Evolutionary conservation across 1,284 basidiomycete species (phyloP).

Genomic region (Vanrija sp.): DNA sequence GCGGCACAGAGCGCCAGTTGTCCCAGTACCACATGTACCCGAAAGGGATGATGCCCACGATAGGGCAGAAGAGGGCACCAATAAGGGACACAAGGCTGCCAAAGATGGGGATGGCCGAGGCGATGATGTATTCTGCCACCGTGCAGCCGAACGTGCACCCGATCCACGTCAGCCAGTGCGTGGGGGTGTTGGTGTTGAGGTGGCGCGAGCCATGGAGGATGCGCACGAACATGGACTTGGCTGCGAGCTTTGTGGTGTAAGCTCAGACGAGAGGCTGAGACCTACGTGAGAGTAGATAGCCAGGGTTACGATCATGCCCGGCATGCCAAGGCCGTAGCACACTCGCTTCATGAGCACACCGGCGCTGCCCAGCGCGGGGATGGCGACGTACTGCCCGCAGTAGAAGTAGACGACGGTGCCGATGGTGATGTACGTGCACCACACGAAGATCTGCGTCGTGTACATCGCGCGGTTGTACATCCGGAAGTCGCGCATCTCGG

Average conservation of each 20-base stretch:
- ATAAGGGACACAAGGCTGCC: constrained; percentile 30
- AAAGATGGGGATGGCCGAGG: constrained; percentile 18
- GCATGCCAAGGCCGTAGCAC: constrained; percentile 45
- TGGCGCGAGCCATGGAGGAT: constrained; percentile 32
- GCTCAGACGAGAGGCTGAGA: not conserved
- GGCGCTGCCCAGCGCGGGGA: constrained; percentile 33
- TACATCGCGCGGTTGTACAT: constrained; percentile 23
- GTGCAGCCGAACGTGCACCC: constrained; percentile 17
- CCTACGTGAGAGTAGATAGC: constrained; percentile 16
- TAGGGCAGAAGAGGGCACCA: constrained; percentile 27
- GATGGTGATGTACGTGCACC: constrained; percentile 22
- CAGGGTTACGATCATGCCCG: constrained; percentile 26
- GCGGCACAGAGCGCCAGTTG: constrained; percentile 7
- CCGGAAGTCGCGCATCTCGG: constrained; percentile 29
- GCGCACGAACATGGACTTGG: constrained; percentile 35
- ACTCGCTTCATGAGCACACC: constrained; percentile 30
- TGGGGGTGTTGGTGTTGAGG: constrained; percentile 28
- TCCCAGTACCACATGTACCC: constrained; percentile 35
- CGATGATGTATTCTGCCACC: constrained; percentile 29
- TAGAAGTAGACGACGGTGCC: constrained; percentile 32
- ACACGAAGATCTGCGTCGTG: constrained; percentile 18
- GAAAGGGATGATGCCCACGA: constrained; percentile 17
- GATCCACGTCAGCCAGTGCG: constrained; percentile 40
- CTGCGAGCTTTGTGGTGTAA: constrained; percentile 37
- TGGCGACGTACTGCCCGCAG: constrained; percentile 27